Evolutionary conservation across 148 eudicot species (phyloP), one percentile per base, ranked within the genome.

Genomic region (Heliamphora exappendiculata): DNA sequence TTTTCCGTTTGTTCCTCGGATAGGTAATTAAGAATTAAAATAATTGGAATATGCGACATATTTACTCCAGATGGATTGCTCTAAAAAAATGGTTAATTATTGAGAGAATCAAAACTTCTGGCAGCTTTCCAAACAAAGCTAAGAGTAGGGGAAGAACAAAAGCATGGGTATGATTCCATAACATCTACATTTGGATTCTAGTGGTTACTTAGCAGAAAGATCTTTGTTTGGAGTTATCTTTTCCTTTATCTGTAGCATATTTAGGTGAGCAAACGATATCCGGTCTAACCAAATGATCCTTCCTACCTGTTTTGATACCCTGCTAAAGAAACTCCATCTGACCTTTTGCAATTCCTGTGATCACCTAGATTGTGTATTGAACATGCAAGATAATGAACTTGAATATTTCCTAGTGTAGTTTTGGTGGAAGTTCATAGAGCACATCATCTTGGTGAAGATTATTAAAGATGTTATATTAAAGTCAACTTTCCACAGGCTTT

Each of bases 221-320:
- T n/a, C n/a, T n/a, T n/a, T n/a, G 76, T 70, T 63, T 33, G 67
- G 41, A 63, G 67, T 33, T 63, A 63, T 16, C 16, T 33, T 63
- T 33, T 37, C 41, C 31, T 13, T 37, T 63, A 16, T 16, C 28
- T 33, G 67, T 62, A 31, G 41, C 42, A 31, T 59, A 14, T 0
- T 1, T 59, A 22, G 17, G 64, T 28, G 36, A 19, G 67, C 16
- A 63, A 29, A 63, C 8, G 42, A 33, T 31, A 59, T 59, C 64
- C 64, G 11, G 64, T 29, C 64, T 24, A 63, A 33, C 37, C 67
- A 63, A 63, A 33, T 60, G 67, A 2, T 63, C 24, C 17, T 63
- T 63, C 67, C 39, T 11, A 29, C 66, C 66, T 31, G 29, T 60
- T 33, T 17, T 63, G 39, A 33, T 63, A 63, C 39, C 67, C 37